Conservation (phyloP, 768 basidiomycete genomes). For the Mycena haematopus region DNA sequence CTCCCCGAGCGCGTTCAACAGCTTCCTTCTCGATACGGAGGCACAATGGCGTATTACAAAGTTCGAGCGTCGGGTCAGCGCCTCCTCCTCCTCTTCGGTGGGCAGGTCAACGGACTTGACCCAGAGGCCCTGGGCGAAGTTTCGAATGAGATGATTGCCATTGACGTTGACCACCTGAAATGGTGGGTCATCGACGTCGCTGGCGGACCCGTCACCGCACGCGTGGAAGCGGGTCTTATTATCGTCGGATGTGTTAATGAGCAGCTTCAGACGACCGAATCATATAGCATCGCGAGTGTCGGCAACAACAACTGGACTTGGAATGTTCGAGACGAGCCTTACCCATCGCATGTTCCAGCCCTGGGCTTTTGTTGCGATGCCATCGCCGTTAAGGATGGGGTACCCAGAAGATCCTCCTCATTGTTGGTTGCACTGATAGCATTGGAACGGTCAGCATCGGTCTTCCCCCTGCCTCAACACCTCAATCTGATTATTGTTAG, state of each 20-base stretch:
- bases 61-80: neutral
- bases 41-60: slow-evolving; percentile 19
- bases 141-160: slow-evolving; percentile 9
- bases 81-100: slow-evolving; percentile 13
- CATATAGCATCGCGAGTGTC: slow-evolving; percentile 2
- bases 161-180: slow-evolving; percentile 6
- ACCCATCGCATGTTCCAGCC: neutral
- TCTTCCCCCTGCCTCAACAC: neutral
- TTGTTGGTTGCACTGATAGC: neutral
- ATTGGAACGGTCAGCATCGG: neutral
- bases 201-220: slow-evolving; percentile 4
- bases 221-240: neutral
- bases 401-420: neutral
- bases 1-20: slow-evolving; percentile 7
- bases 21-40: slow-evolving; percentile 17
- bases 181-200: slow-evolving; percentile 23
- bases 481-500: neutral
- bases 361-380: neutral
- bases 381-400: neutral
- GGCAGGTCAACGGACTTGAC: slow-evolving; percentile 2
- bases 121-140: neutral
- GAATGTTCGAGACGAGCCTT: neutral
- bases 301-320: neutral
- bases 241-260: neutral
- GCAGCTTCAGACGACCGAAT: neutral